Conservation (phyloP, 768 basidiomycete genomes). For the Tulasnella sp. region DNA sequence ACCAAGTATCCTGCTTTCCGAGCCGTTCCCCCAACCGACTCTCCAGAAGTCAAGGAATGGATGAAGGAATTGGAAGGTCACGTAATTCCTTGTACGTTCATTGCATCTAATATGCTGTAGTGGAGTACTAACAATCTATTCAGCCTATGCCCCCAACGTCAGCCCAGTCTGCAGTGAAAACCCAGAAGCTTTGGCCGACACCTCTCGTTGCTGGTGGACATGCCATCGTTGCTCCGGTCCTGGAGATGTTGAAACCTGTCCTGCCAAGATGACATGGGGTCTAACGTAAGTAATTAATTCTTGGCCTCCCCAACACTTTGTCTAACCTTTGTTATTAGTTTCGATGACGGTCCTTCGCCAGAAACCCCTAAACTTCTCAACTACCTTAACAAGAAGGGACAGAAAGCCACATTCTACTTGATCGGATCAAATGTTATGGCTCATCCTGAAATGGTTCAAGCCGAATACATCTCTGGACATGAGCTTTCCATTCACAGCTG, state of each 20-base stretch:
- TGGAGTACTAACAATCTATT: conserved; percentile 23
- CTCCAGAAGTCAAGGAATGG: conserved; percentile 22
- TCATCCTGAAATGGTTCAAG: conserved; percentile 31
- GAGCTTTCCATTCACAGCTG: conserved; percentile 33
- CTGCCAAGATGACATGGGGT: conserved; percentile 32
- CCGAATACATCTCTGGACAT: conserved; percentile 33
- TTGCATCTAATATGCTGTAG: neutral
- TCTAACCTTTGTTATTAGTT: too few species aligned
- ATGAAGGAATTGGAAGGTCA: conserved; percentile 19
- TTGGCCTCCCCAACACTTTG: too few species aligned
- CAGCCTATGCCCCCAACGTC: too few species aligned
- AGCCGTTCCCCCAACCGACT: conserved; percentile 18
- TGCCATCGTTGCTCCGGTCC: conserved; percentile 26
- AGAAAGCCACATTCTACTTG: conserved; percentile 34
- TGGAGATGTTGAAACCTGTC: conserved; percentile 31
- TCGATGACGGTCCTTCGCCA: conserved; percentile 31
- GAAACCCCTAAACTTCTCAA: conserved; percentile 32
- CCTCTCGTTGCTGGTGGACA: conserved; percentile 26
- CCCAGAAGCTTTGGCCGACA: conserved; percentile 24
- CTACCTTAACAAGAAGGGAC: conserved; percentile 26
- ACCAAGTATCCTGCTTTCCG: conserved; percentile 21
- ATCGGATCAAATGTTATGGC: conserved; percentile 28
- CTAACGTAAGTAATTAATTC: too few species aligned
- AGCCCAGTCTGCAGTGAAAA: too few species aligned
- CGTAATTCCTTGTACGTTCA: conserved; percentile 16